Conservation (phyloP, 768 basidiomycete species). For the Lyophyllum decastes region DNA sequence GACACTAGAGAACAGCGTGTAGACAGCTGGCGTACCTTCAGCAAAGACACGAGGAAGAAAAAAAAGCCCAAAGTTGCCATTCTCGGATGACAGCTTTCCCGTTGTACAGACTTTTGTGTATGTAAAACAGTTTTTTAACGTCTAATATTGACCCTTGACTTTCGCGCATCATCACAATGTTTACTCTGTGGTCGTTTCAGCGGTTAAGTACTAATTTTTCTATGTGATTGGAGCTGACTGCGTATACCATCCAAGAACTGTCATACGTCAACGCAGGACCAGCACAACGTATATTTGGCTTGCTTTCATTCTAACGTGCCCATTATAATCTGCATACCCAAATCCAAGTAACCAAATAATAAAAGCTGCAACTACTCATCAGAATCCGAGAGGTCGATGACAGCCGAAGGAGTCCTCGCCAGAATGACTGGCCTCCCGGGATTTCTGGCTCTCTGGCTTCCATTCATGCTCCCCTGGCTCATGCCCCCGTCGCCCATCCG, state of each 20-base stretch:
- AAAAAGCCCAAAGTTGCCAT: slow-evolving; percentile 71
- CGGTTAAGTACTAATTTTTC: slow-evolving; percentile 13
- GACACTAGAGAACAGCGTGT: slow-evolving; percentile 81
- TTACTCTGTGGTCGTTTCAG: slow-evolving; percentile 10
- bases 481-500: slow-evolving; percentile 27
- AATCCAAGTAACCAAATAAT: background rate
- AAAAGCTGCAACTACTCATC: slow-evolving; percentile 29
- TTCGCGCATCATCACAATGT: slow-evolving; percentile 1
- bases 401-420: slow-evolving; percentile 33
- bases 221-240: slow-evolving; percentile 8
- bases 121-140: slow-evolving; percentile 19
- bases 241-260: slow-evolving; percentile 8
- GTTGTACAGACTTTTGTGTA: slow-evolving; percentile 19
- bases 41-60: slow-evolving; percentile 74
- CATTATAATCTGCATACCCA: background rate
- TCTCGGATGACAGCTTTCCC: slow-evolving; percentile 53
- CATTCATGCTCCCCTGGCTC: slow-evolving; percentile 2
- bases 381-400: slow-evolving; percentile 63
- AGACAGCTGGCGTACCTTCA: slow-evolving; percentile 80
- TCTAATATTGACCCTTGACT: slow-evolving; percentile 17
- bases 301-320: background rate
- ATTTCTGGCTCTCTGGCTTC: slow-evolving; percentile 7
- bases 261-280: slow-evolving; percentile 2
- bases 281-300: background rate
- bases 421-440: slow-evolving; percentile 20